Percentiles rank a stretch among this genome's conserved stretches.
Evolutionary conservation across 768 basidiomycete genomes (phyloP).

Genomic region (Trametes villosa): DNA sequence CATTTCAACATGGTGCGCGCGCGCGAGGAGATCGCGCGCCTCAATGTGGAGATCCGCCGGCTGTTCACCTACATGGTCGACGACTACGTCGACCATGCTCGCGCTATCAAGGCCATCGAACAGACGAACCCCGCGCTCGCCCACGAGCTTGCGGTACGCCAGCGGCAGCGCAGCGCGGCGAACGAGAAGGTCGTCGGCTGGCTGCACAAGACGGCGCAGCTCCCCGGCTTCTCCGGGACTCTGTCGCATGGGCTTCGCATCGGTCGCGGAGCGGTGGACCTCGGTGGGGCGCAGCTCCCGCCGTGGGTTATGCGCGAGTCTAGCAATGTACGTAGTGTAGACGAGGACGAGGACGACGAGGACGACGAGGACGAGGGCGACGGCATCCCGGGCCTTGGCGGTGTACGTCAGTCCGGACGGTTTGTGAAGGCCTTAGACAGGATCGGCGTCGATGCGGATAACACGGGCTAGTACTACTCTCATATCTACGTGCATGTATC

Average conservation of each 20-base stretch:
- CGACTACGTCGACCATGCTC: slow-evolving; percentile 27
- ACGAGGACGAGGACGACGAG: background rate
- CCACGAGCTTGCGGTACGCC: background rate
- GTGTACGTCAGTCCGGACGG: background rate
- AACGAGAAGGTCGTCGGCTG: slow-evolving; percentile 6
- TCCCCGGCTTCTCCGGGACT: background rate
- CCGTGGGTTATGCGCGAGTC: background rate
- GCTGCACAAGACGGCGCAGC: background rate
- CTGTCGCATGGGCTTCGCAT: background rate
- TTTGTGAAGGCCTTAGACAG: background rate
- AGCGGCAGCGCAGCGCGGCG: background rate
- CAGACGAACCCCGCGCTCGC: slow-evolving; percentile 8
- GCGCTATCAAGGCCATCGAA: background rate
- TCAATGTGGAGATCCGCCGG: slow-evolving; percentile 39
- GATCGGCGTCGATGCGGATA: background rate
- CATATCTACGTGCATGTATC: background rate
- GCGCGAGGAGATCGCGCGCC: slow-evolving; percentile 35
- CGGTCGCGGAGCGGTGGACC: background rate
- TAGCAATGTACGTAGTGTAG: too few relatives aligned
- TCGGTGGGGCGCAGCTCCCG: background rate
- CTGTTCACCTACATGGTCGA: slow-evolving; percentile 33
- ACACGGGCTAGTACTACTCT: background rate
- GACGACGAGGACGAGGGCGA: background rate
- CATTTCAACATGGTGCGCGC: slow-evolving; percentile 36
- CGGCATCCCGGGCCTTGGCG: background rate